phyloP scores from a whole-genome alignment of 306 rosid genomes.

The Sechiopsis laciniata region DNA sequence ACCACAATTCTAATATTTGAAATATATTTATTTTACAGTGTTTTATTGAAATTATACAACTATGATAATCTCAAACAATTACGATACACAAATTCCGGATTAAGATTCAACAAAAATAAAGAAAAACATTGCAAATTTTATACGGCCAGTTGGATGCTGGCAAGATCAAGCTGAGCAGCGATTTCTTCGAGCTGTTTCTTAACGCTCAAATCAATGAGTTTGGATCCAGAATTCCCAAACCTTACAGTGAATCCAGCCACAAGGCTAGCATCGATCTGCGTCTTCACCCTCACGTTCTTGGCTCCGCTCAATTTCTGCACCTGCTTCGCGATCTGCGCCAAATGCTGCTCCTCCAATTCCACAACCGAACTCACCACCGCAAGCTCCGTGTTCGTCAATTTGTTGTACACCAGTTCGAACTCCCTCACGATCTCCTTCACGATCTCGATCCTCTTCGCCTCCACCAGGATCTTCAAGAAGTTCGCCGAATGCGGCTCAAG shows the following conservation, averaged over 20 bases:
- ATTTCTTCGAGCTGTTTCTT: conserved; percentile 88
- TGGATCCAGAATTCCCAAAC: conserved; percentile 67
- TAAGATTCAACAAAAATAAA: not conserved
- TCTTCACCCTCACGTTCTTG: conserved; percentile 70
- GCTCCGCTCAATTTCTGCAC: conserved; percentile 91
- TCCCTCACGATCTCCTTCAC: conserved; percentile 52
- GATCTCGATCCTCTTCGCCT: conserved; percentile 47
- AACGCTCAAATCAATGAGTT: conserved; percentile 84
- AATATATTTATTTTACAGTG: not conserved
- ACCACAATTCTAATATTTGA: not conserved
- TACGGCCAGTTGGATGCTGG: conserved; percentile 48
- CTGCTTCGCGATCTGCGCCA: conserved; percentile 91
- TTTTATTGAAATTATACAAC: not conserved
- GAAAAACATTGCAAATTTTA: conserved; percentile 21
- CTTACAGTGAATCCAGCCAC: conserved; percentile 76
- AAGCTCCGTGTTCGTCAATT: conserved; percentile 52
- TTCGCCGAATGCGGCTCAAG: conserved; percentile 54
- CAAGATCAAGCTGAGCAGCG: conserved; percentile 72
- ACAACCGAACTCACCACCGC: conserved; percentile 89
- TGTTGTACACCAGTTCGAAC: conserved; percentile 56
- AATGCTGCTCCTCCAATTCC: conserved; percentile 71
- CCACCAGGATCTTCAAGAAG: conserved; percentile 66
- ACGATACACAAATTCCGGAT: not conserved
- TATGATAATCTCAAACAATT: not conserved
- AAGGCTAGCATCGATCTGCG: conserved; percentile 52